Base-by-base conservation (phyloP, 1,139 yeast genomes). In the Komagataea norvegica region DNA sequence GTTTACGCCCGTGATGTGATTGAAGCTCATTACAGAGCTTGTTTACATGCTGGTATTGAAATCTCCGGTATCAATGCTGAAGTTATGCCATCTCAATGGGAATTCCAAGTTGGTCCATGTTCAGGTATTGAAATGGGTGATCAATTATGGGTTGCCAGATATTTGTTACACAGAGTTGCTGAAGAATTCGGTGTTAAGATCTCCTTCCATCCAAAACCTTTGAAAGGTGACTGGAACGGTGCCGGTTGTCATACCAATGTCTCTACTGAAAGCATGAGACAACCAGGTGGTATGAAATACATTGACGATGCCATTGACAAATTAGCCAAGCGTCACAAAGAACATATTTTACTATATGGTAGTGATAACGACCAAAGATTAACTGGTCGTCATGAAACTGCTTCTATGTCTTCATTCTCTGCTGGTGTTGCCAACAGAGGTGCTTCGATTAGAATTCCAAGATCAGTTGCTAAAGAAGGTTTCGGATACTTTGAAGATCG, bases 41-140 rank as follows among this genome's bases (percentile, higher is more conserved):
- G 96, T 73, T 74, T 91, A 49, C 83, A 85, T 64, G 79, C 97
- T 48, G 97, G 96, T 60, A 66, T 91, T 54, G 71, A 74, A 61
- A 80, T 89, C 54, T 83, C 95, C 41, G 98, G 98, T 72, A 89
- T 91, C 65, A 91, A 91, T 66, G 98, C 98, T 55, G 98, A 91
- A 74, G 98, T 91, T 51, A 91, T 91, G 97, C 98, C 98, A 43
- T 87, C 97, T 44, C 98, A 91, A 77, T 91, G 98, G 98, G 98
- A 91, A 73, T 91, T 85, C 85, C 98, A 91, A 74, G 97, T 91
- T 55, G 98, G 98, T 60, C 98, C 98, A 49, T 87, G 96, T 70
- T 77, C 68, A 49, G 98, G 98, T 60, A 89, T 91, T 64, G 65
- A 70, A 55, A 89, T 91, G 96, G 98, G 96, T 65, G 98, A 91